Evolutionary conservation across 306 rosid species (phyloP).

Genomic region (Inga oerstediana): DNA sequence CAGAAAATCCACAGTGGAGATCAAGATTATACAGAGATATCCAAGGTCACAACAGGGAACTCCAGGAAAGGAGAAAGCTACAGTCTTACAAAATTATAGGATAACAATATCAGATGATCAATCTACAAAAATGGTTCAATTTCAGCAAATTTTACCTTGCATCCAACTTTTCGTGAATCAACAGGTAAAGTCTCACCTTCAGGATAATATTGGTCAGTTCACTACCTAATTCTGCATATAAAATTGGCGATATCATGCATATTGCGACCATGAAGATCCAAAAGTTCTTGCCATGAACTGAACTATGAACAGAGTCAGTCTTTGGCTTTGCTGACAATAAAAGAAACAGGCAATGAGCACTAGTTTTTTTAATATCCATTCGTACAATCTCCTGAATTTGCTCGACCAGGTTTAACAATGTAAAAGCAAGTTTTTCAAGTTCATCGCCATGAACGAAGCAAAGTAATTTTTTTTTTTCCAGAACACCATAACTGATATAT

Average conservation of each 20-base stretch:
- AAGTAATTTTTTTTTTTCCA: neutral
- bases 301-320: neutral
- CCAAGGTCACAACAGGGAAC: conserved; percentile 45
- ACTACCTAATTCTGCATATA: conserved; percentile 69
- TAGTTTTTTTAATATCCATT: neutral
- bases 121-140: conserved; percentile 54
- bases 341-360: neutral
- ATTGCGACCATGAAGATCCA: neutral
- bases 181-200: conserved; percentile 81
- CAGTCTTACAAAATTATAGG: conserved; percentile 42
- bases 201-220: conserved; percentile 59
- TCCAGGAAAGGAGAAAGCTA: conserved; percentile 27
- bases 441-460: neutral
- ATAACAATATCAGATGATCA: conserved; percentile 45
- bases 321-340: neutral
- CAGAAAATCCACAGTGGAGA: neutral
- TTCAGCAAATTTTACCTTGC: conserved; percentile 58
- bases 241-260: conserved; percentile 28
- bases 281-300: conserved; percentile 8
- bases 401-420: neutral
- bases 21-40: conserved; percentile 47
- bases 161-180: conserved; percentile 50
- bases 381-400: neutral
- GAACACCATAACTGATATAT: neutral
- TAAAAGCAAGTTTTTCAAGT: neutral